Evolutionary conservation across 2,329 filamentous ascomycete genomes (phyloP).

Genomic region (Fusarium domesticum): DNA sequence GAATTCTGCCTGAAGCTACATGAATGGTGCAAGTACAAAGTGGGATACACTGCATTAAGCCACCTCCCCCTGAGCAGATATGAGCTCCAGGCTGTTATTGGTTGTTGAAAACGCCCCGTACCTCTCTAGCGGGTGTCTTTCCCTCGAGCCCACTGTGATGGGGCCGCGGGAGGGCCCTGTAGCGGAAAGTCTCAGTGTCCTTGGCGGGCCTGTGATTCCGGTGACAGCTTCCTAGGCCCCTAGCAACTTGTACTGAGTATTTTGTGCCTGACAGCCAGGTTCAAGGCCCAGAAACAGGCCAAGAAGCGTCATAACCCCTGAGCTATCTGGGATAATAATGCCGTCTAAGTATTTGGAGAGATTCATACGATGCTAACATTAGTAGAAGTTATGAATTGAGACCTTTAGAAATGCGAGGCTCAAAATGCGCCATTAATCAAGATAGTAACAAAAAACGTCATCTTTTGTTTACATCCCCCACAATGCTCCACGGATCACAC

Average conservation of each 20-base stretch:
- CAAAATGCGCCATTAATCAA: slow-evolving; percentile 18
- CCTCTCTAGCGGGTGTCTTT: slow-evolving; percentile 11
- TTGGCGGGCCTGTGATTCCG: too few species aligned
- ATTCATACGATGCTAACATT: not conserved
- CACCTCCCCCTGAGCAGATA: not conserved
- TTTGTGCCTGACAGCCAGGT: slow-evolving; percentile 16
- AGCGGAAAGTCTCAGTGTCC: slow-evolving; percentile 12
- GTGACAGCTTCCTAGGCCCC: slow-evolving; percentile 7
- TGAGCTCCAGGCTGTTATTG: slow-evolving; percentile 9
- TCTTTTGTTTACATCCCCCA: slow-evolving; percentile 26
- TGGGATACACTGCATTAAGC: not conserved
- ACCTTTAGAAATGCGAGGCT: not conserved
- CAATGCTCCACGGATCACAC: slow-evolving; percentile 14
- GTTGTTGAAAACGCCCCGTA: not conserved
- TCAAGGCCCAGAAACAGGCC: too few species aligned
- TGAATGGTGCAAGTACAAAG: not conserved
- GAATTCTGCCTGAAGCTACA: slow-evolving; percentile 13
- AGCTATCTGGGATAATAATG: not conserved
- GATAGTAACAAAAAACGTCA: slow-evolving; percentile 20
- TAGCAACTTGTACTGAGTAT: not conserved
- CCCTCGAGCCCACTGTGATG: slow-evolving; percentile 14
- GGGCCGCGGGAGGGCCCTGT: slow-evolving; percentile 12
- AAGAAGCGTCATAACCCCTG: too few species aligned
- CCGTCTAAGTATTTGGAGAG: not conserved
- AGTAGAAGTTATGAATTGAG: not conserved